Evolutionary conservation across 208 protist genomes (phyloP).

Genomic region (Crithidia fasciculata): DNA sequence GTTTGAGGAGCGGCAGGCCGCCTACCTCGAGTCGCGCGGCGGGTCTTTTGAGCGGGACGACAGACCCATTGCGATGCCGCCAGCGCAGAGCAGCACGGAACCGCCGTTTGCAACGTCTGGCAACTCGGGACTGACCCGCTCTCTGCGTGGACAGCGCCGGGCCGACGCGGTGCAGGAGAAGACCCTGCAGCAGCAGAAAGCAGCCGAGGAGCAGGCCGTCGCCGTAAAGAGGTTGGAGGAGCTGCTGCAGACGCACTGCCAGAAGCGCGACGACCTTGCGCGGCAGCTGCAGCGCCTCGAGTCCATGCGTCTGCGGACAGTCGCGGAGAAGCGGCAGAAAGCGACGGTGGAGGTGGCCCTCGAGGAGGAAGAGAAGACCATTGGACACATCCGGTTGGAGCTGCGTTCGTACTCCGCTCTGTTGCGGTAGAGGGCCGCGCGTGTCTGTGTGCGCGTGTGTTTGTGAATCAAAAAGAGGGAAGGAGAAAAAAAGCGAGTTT

Average conservation of each 20-base stretch:
- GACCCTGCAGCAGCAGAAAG: constrained; percentile 34
- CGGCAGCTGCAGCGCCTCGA: constrained; percentile 67
- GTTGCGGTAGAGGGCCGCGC: neutral
- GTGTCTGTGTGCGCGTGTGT: neutral
- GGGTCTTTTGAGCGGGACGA: constrained; percentile 6
- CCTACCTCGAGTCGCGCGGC: neutral
- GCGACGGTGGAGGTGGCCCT: constrained; percentile 48
- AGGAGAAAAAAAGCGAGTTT: neutral
- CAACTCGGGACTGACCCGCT: constrained; percentile 7
- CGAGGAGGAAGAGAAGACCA: constrained; percentile 46
- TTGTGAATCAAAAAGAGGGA: neutral
- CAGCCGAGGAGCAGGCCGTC: constrained; percentile 19
- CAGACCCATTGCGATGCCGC: neutral
- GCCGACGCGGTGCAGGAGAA: constrained; percentile 24
- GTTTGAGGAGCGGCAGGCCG: constrained; percentile 12
- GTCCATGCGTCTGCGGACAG: constrained; percentile 49
- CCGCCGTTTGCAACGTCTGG: neutral
- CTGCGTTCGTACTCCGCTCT: constrained; percentile 42
- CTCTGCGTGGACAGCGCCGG: constrained; percentile 19
- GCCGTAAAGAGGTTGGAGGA: constrained; percentile 57
- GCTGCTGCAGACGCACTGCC: constrained; percentile 54
- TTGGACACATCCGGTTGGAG: constrained; percentile 63
- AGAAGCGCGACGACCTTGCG: constrained; percentile 63
- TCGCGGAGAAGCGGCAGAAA: constrained; percentile 54
- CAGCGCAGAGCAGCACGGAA: neutral